A percentile compares a stretch with the other conserved stretches of the same genome.
phyloP scores from a whole-genome alignment of 495 filamentous ascomycete species.

The Sordaria brevicollis region DNA sequence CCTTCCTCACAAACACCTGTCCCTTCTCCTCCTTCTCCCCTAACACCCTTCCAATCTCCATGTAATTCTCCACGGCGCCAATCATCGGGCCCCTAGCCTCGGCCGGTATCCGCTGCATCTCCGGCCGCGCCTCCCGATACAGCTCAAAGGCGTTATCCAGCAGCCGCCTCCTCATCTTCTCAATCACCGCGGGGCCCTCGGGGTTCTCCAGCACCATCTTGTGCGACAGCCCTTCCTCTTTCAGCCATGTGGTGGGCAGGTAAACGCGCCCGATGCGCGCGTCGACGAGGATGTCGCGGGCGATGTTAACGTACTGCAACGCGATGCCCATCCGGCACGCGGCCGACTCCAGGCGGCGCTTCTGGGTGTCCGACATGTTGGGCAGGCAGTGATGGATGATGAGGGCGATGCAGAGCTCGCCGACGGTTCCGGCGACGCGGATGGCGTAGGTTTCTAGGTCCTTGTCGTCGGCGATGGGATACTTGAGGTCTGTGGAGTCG shows the following conservation, averaged over 20 bases:
- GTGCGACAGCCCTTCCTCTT: conserved; percentile 40
- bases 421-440: conserved; percentile 58
- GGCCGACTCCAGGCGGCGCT: conserved; percentile 28
- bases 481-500: conserved; percentile 10
- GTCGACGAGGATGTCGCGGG: conserved; percentile 55
- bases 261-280: conserved; percentile 52
- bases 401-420: conserved; percentile 51
- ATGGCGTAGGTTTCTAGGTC: conserved; percentile 48
- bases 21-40: conserved; percentile 18
- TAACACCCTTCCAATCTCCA: conserved; percentile 58
- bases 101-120: conserved; percentile 46
- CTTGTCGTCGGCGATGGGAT: conserved; percentile 43
- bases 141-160: conserved; percentile 45
- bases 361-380: conserved; percentile 10
- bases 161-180: conserved; percentile 38
- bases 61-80: conserved; percentile 62
- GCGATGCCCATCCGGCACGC: conserved; percentile 55
- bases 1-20: conserved; percentile 19
- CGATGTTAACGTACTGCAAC: conserved; percentile 62
- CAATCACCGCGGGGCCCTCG: conserved; percentile 21
- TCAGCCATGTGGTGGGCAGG: conserved; percentile 50
- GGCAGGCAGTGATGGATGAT: conserved; percentile 42
- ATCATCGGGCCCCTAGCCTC: conserved; percentile 49
- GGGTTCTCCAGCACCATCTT: conserved; percentile 41
- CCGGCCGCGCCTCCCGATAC: conserved; percentile 36